phyloP scores from a whole-genome alignment of 2,329 filamentous ascomycete species.

The Aspergillus fumigatiaffinis region DNA sequence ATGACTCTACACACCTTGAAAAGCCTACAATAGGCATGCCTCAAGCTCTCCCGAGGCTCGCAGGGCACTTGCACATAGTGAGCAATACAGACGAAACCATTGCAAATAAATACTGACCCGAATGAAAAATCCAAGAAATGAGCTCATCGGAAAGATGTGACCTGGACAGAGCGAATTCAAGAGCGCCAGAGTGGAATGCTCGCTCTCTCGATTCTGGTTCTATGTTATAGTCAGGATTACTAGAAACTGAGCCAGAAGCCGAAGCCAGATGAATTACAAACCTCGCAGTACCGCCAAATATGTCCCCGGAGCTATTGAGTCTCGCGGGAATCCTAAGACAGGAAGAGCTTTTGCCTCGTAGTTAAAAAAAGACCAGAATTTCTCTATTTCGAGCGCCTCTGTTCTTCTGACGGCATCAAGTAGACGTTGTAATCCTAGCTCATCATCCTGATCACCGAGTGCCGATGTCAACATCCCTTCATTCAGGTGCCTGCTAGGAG shows the following conservation, averaged over 20 bases:
- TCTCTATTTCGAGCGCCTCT: slow-evolving; percentile 53
- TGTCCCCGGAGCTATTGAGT: slow-evolving; percentile 26
- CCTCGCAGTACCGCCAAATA: slow-evolving; percentile 33
- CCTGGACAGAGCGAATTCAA: slow-evolving; percentile 51
- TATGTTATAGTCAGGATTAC: slow-evolving; percentile 17
- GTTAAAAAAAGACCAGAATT: slow-evolving; percentile 57
- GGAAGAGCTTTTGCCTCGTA: slow-evolving; percentile 19
- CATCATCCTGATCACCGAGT: slow-evolving; percentile 43
- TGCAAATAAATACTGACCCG: slow-evolving; percentile 22
- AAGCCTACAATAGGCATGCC: slow-evolving; percentile 56
- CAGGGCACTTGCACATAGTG: slow-evolving; percentile 40
- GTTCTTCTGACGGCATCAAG: slow-evolving; percentile 58
- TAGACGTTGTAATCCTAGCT: slow-evolving; percentile 45
- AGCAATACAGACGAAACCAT: background rate
- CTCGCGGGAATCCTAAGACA: slow-evolving; percentile 31
- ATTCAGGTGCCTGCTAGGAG: slow-evolving; percentile 22
- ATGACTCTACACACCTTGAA: slow-evolving; percentile 45
- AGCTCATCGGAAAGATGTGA: slow-evolving; percentile 58
- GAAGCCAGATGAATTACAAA: slow-evolving; percentile 10
- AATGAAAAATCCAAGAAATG: slow-evolving; percentile 58
- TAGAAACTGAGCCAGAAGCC: background rate
- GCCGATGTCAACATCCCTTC: slow-evolving; percentile 42
- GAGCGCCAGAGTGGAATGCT: slow-evolving; percentile 60
- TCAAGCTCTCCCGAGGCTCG: slow-evolving; percentile 54
- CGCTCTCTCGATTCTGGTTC: slow-evolving; percentile 53